Conservation (phyloP, 2,329 filamentous ascomycete species). For the Cryoendolithus antarcticus region DNA sequence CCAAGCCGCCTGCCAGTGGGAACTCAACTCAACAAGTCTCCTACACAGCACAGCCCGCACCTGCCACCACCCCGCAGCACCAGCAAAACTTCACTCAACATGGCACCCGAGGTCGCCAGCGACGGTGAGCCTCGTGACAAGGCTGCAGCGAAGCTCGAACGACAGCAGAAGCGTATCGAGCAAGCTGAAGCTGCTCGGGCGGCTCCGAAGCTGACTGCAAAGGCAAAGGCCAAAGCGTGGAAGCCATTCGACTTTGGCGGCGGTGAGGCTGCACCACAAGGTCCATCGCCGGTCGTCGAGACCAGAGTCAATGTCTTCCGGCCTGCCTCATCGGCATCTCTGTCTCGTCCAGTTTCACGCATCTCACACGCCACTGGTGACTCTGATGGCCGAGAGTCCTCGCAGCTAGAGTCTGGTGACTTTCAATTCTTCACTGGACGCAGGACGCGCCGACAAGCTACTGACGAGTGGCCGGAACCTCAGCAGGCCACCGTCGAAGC, state of each 20-base stretch:
- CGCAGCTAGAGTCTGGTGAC: constrained; percentile 10
- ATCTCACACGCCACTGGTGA: constrained; percentile 11
- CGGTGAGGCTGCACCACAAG: constrained; percentile 1
- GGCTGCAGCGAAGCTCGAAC: constrained; percentile 18
- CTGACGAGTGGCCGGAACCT: constrained; percentile 14
- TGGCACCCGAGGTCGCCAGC: background rate
- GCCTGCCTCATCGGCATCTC: constrained; percentile 10
- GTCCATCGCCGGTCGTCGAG: constrained; percentile 9
- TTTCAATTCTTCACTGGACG: constrained; percentile 21
- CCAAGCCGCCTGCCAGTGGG: too few relatives aligned
- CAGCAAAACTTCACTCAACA: background rate
- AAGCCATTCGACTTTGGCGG: constrained; percentile 15
- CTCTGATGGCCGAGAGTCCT: constrained; percentile 12
- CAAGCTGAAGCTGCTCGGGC: constrained; percentile 18
- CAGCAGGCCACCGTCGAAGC: constrained; percentile 20
- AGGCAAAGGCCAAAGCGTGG: constrained; percentile 15
- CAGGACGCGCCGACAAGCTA: constrained; percentile 6
- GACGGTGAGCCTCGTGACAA: background rate
- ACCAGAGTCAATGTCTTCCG: constrained; percentile 21
- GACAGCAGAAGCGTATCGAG: constrained; percentile 21
- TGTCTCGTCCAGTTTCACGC: constrained; percentile 17
- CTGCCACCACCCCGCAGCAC: too few relatives aligned
- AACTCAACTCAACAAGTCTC: too few relatives aligned
- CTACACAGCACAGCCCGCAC: too few relatives aligned
- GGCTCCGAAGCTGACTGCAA: constrained; percentile 11